These are phyloP conservation scores for Rubroboletus pulcherrimus DNA, from an alignment of 768 basidiomycete genomes.

Conservation along the genomic window DNA sequence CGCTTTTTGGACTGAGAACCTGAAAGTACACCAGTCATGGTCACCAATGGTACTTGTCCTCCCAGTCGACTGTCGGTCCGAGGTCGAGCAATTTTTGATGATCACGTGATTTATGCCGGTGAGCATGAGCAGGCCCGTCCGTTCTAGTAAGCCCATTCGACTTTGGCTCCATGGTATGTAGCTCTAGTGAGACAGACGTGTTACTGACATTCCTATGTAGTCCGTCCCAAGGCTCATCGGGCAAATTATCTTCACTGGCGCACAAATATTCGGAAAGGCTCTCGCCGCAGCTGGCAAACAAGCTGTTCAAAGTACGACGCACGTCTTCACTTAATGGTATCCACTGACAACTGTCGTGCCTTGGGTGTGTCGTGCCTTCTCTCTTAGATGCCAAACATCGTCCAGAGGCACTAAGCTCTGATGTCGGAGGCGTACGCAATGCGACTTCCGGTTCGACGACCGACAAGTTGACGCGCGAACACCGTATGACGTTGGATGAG, in stretches of 20 bases:
- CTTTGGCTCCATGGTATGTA: constrained; percentile 22
- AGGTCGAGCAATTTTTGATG: constrained; percentile 9
- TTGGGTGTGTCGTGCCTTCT: neutral
- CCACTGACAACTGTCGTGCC: neutral
- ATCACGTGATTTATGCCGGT: constrained; percentile 18
- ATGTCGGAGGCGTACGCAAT: constrained; percentile 69
- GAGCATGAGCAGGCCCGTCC: neutral
- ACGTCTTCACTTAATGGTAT: neutral
- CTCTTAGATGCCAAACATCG: constrained; percentile 75
- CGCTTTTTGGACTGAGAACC: constrained; percentile 44
- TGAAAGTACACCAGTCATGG: constrained; percentile 11
- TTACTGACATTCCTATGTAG: constrained; percentile 36
- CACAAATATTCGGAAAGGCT: constrained; percentile 87
- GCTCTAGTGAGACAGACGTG: neutral
- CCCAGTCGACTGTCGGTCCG: no score
- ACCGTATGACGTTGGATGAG: constrained; percentile 94
- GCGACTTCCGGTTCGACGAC: constrained; percentile 73
- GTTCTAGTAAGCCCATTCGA: neutral
- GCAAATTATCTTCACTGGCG: constrained; percentile 74
- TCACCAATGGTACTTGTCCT: neutral
- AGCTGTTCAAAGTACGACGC: constrained; percentile 81
- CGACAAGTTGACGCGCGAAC: constrained; percentile 78
- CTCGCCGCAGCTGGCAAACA: constrained; percentile 87
- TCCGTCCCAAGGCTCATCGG: constrained; percentile 75
- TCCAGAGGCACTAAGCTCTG: constrained; percentile 66